phyloP scores from a whole-genome alignment of 306 rosid genomes.

The Rosa persica region DNA sequence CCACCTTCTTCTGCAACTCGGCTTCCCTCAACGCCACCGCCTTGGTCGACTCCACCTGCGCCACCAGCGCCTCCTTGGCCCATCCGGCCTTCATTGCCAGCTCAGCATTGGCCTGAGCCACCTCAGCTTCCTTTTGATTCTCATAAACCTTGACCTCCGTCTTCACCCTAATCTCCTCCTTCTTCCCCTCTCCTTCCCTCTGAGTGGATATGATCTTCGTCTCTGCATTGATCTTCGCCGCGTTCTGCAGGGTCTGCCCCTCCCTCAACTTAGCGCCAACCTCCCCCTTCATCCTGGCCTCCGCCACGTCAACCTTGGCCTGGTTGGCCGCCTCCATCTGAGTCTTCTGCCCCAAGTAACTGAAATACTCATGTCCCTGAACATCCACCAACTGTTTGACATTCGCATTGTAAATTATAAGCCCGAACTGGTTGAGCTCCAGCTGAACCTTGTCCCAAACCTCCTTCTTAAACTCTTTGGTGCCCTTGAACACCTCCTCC shows the following conservation, averaged over 20 bases:
- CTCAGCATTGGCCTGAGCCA: conserved; percentile 27
- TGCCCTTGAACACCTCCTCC: conserved; percentile 38
- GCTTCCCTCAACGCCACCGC: conserved; percentile 26
- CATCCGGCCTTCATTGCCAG: conserved; percentile 20
- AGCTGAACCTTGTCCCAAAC: conserved; percentile 53
- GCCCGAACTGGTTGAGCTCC: conserved; percentile 54
- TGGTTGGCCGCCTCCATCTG: conserved; percentile 63
- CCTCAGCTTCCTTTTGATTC: conserved; percentile 32
- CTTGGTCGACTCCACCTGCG: conserved; percentile 24
- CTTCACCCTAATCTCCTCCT: conserved; percentile 30
- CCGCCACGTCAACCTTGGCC: conserved; percentile 37
- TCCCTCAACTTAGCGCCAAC: conserved; percentile 29
- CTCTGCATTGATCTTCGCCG: conserved; percentile 29
- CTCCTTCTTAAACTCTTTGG: conserved; percentile 51
- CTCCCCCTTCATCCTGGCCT: conserved; percentile 33
- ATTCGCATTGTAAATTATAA: conserved; percentile 57
- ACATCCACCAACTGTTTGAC: conserved; percentile 58
- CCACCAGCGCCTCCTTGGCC: conserved; percentile 22
- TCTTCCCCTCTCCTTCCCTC: conserved; percentile 33
- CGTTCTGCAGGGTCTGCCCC: conserved; percentile 21
- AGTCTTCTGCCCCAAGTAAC: conserved; percentile 56
- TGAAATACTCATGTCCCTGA: conserved; percentile 51
- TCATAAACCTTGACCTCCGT: conserved; percentile 29
- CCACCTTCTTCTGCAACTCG: conserved; percentile 31
- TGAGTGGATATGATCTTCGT: conserved; percentile 24